Evolutionary conservation across 2,329 filamentous ascomycete genomes (phyloP).

Genomic region (Colletotrichum cereale): DNA sequence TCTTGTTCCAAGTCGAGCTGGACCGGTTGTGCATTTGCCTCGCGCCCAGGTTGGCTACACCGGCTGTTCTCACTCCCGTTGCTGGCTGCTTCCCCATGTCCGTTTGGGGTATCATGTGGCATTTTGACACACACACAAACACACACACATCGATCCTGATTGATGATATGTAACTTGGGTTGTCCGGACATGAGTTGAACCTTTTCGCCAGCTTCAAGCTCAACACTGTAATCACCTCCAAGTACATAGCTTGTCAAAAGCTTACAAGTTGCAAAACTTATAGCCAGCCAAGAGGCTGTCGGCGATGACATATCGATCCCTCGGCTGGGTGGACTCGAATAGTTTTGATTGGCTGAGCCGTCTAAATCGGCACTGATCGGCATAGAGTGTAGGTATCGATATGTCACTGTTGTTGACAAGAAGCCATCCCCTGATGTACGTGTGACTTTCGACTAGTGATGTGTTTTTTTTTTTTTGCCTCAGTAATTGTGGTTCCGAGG

Average conservation of each 20-base stretch:
- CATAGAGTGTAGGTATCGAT: neutral
- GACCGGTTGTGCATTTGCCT: neutral
- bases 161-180: neutral
- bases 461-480: too few species aligned
- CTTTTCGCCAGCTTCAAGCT: neutral
- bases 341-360: neutral
- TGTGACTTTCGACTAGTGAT: too few species aligned
- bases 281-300: neutral
- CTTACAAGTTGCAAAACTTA: neutral
- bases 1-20: neutral
- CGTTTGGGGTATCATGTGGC: neutral
- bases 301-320: neutral
- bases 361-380: neutral
- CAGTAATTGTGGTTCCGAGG: too few species aligned
- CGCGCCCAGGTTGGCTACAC: neutral
- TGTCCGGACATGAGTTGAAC: neutral
- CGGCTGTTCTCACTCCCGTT: neutral
- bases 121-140: neutral
- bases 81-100: neutral
- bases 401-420: neutral
- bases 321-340: neutral
- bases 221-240: neutral
- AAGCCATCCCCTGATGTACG: too few species aligned
- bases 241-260: neutral
- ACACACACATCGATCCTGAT: neutral